Evolutionary conservation across 1,139 yeast species (phyloP), one percentile per base, ranked within the genome.

Genomic region (Candida sp.): DNA sequence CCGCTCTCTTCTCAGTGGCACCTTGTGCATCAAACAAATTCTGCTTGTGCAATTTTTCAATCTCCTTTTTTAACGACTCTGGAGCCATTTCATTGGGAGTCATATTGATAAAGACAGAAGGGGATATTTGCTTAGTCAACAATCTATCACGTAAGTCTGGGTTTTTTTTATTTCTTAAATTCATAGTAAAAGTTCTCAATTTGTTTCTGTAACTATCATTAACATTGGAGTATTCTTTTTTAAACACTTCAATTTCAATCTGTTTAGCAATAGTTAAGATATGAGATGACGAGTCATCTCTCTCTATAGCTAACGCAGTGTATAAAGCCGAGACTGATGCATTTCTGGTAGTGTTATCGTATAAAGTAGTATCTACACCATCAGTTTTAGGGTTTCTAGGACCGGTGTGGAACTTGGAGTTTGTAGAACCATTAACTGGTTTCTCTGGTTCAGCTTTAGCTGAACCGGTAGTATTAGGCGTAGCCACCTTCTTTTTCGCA

Each of bases 21-120:
- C 97, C 97, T 66, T 89, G 97, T 3, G 99, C 99, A 61, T 93
- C 96, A 67, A 87, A 91, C 60, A 93, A 74, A 66, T 95, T 95
- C 63, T 88, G 86, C 61, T 87, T 86, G 59, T 87, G 89, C 55
- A 93, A 77, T 56, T 87, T 83, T 57, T 90, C 95, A 53, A 91
- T 77, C 61, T 90, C 95, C 61, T 86, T 80, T 66, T 87, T 88
- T 53, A 93, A 77, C 7, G 84, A 72, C 58, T 89, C 97, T 2
- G 97, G 96, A 0, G 98, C 98, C 84, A 93, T 78, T 52, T 93
- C 99, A 58, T 85, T 89, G 7, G 97, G 95, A 32, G 84, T 72
- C 96, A 95, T 91, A 36, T 68, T 78, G 43, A 86, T 84, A 53
- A 93, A 79, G 38, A 81, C 75, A 19, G 73, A 69, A 1, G 97